These are phyloP conservation scores for Salisapilia sapeloensis DNA, from an alignment of 352 stramenopile genomes.

Conservation along the genomic window DNA sequence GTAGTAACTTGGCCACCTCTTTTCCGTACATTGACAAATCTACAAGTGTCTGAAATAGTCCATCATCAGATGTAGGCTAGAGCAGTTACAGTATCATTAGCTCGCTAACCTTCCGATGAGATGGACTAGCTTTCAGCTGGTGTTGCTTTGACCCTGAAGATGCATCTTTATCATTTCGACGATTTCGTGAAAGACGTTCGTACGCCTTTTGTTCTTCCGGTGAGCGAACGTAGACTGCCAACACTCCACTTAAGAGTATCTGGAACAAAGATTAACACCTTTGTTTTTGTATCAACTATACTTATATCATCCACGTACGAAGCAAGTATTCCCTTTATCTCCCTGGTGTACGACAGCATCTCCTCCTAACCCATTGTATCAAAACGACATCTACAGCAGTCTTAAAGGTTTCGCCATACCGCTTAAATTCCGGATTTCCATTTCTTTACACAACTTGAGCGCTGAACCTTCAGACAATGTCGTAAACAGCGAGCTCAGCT, in stretches of 20 bases:
- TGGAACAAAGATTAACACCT: conserved; percentile 4
- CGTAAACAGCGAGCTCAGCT: conserved; percentile 72
- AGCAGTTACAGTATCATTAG: no score
- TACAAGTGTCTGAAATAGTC: no score
- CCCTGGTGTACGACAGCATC: conserved; percentile 69
- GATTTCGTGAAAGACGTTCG: conserved; percentile 11
- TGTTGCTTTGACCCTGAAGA: no score
- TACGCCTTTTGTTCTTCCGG: conserved; percentile 55
- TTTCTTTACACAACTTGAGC: conserved; percentile 76
- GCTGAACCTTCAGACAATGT: conserved; percentile 73
- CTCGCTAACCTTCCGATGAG: no score
- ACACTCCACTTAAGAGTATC: conserved; percentile 69
- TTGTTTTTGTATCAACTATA: neutral
- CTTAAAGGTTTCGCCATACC: no score
- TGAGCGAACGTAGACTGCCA: conserved; percentile 51
- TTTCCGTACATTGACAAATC: no score
- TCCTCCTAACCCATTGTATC: conserved; percentile 7
- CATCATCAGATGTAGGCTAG: no score
- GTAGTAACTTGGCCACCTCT: conserved; percentile 58
- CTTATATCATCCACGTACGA: conserved; percentile 14
- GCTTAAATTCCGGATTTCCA: conserved; percentile 65
- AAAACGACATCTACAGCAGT: neutral
- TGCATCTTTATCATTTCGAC: no score
- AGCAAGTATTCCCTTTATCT: conserved; percentile 76
- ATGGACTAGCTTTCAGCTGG: no score